Base-by-base conservation (phyloP, 2,329 filamentous ascomycete species). In the Leptographium wingfieldii region DNA sequence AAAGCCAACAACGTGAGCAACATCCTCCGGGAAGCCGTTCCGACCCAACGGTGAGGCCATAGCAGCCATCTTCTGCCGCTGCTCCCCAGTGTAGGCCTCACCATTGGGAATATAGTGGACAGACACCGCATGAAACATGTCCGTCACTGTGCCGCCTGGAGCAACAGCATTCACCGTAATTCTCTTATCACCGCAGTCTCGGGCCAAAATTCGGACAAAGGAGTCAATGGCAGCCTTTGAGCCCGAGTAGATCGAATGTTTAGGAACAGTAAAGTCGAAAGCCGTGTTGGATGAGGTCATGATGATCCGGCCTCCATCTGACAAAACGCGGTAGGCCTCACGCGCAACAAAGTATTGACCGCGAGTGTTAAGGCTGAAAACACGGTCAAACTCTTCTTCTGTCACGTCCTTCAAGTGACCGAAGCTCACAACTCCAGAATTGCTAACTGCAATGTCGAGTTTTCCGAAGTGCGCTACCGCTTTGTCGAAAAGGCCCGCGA, bases 191-290 rank as follows among this genome's bases (percentile, higher is more conserved):
- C 69, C 70, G 59, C 61, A 67, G 63, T 71, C 70, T 52, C 63
- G 95, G 46, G 85, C 84, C 60, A 95, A 77, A 22, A 86, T 86
- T 74, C 92, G 94, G 55, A 88, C 92, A 61, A 95, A 72, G 73
- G 95, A 90, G 7, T 83, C 86, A 0, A 95, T 84, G 5, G 88
- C 91, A 46, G 90, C 90, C 73, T 95, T 95, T 62, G 83, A 85
- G 0, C 90, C 88, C 0, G 90, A 86, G 69, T 95, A 96, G 3
- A 71, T 56, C 7, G 69, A 60, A 60, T 71, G 69, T 27, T 55
- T 19, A 4, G 9, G 25, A 5, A 59, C 58, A 22, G 52, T 40
- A 14, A 51, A 25, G 12, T 35, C 19, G 16, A 43, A 43, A 9
- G 51, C 52, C 3, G 58, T 27, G 12, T 49, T 84, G 22, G 79